Conservation (phyloP, 257 asterid species). For the Marsdenia floribunda region DNA sequence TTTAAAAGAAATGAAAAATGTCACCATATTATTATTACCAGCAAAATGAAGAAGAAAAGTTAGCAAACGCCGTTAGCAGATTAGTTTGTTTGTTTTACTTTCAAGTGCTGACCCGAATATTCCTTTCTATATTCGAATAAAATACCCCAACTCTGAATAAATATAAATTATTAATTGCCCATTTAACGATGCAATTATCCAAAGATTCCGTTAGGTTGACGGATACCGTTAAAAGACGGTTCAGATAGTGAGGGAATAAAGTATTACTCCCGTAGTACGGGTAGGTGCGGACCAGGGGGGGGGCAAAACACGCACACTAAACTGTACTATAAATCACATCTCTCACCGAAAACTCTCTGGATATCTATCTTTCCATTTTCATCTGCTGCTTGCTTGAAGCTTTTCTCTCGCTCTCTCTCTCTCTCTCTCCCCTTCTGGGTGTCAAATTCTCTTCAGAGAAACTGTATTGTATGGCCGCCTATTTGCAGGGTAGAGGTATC, state of each 20-base stretch:
- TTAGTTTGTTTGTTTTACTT: neutral
- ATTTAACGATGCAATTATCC: neutral
- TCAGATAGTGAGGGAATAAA: neutral
- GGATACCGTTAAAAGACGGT: neutral
- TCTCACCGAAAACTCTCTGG: neutral
- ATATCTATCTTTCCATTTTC: neutral
- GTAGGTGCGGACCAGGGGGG: slow-evolving; percentile 6
- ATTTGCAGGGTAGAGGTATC: slow-evolving; percentile 14
- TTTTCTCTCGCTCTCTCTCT: neutral
- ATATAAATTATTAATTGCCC: neutral
- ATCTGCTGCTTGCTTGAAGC: neutral
- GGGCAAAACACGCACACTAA: neutral
- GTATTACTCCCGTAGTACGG: slow-evolving; percentile 2
- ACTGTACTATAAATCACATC: neutral
- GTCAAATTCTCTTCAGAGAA: neutral
- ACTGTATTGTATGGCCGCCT: slow-evolving; percentile 17
- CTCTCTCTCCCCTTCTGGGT: neutral
- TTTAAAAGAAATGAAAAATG: too few relatives aligned
- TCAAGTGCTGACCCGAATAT: neutral
- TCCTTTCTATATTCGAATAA: neutral
- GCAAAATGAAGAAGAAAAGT: neutral
- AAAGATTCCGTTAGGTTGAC: neutral
- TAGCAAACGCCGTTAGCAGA: slow-evolving; percentile 1
- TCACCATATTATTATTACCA: neutral
- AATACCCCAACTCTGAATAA: neutral